Conservation (phyloP, 2,329 filamentous ascomycete genomes). For the Fusarium sp. region DNA sequence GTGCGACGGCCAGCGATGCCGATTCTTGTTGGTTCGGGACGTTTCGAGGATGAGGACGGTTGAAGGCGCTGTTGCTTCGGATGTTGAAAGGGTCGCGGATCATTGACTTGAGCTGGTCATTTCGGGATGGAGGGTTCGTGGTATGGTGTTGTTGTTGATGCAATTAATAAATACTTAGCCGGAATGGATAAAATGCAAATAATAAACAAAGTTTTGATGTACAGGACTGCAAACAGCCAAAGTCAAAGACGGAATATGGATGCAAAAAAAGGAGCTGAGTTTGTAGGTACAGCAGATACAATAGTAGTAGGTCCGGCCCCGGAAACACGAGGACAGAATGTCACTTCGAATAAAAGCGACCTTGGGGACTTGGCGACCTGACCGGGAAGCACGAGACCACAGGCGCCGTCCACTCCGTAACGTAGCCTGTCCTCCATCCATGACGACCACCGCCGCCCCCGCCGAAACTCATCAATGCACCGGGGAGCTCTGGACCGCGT, state of each 20-base stretch:
- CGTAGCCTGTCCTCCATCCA: conserved; percentile 5
- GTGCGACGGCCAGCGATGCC: conserved; percentile 61
- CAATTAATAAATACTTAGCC: conserved; percentile 1
- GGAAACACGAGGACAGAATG: conserved; percentile 1
- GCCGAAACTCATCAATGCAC: conserved; percentile 8
- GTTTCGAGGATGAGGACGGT: conserved; percentile 59
- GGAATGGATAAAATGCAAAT: conserved; percentile 4
- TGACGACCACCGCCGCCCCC: conserved; percentile 21
- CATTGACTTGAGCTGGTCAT: conserved; percentile 50
- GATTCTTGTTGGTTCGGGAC: conserved; percentile 58
- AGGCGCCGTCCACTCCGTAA: conserved; percentile 10
- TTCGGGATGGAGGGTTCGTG: conserved; percentile 26
- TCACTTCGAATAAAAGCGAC: background rate
- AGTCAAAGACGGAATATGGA: background rate
- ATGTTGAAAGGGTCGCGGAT: conserved; percentile 60
- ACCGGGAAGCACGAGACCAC: conserved; percentile 28
- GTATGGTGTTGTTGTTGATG: background rate
- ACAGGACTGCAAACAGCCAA: conserved; percentile 24
- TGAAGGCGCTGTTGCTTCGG: conserved; percentile 58
- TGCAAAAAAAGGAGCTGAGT: conserved; percentile 5
- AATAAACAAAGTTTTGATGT: conserved; percentile 9
- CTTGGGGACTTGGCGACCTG: conserved; percentile 29
- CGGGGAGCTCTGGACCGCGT: background rate
- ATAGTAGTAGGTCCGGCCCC: background rate
- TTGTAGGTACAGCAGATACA: background rate